phyloP scores from a whole-genome alignment of 805 yeast species.

The Maudiozyma bulderi region DNA sequence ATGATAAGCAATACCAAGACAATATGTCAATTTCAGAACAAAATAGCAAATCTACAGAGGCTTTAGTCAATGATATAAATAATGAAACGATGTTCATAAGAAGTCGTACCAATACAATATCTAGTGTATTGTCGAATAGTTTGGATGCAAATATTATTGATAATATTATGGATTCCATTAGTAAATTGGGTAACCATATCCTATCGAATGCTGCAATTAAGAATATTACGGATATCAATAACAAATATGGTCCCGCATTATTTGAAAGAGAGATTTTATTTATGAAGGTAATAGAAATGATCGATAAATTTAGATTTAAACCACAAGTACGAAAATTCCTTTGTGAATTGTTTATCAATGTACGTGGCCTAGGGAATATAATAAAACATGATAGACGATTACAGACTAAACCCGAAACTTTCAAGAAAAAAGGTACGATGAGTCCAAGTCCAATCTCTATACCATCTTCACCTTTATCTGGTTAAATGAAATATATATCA shows the following conservation, averaged over 20 bases:
- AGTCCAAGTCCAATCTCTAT: background rate
- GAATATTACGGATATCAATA: conserved; percentile 46
- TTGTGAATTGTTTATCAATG: conserved; percentile 52
- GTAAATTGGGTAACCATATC: conserved; percentile 48
- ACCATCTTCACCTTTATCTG: background rate
- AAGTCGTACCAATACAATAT: conserved; percentile 1
- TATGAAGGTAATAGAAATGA: conserved; percentile 39
- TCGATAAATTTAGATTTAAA: conserved; percentile 51
- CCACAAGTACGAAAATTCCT: conserved; percentile 55
- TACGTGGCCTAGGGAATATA: conserved; percentile 42
- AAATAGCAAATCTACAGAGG: background rate
- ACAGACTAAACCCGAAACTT: background rate
- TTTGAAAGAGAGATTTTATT: conserved; percentile 49
- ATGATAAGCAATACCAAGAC: background rate
- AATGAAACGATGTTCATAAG: background rate
- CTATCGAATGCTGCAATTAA: conserved; percentile 45
- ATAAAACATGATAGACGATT: conserved; percentile 36
- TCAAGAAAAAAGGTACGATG: background rate
- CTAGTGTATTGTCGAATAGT: background rate
- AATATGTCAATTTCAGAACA: background rate
- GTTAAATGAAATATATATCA: background rate
- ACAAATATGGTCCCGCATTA: conserved; percentile 38
- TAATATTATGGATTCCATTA: conserved; percentile 32
- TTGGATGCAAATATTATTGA: conserved; percentile 13
- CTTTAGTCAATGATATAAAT: background rate